Conservation (phyloP, 2,329 filamentous ascomycete genomes). For the Metarhizium sp. region DNA sequence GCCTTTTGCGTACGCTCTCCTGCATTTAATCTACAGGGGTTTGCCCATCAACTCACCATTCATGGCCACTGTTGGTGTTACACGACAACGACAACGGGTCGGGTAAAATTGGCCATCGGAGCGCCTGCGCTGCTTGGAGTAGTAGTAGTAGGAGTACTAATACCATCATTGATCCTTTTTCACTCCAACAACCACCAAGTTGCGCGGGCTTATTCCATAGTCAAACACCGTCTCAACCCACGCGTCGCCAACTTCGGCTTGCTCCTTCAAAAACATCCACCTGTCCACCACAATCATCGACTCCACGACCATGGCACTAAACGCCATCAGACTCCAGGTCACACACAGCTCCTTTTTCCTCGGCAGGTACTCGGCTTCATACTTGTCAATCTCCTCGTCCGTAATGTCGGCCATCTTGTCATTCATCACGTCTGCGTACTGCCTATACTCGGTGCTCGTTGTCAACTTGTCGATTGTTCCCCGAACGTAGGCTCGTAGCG, state of each 20-base stretch:
- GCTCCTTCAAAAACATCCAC: slow-evolving; percentile 79
- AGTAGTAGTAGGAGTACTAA: no score
- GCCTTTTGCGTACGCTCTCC: no score
- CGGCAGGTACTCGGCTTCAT: slow-evolving; percentile 54
- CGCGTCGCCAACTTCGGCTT: slow-evolving; percentile 60
- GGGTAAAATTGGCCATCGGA: background rate
- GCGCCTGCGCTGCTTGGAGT: no score
- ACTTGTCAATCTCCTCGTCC: slow-evolving; percentile 64
- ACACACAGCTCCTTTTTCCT: slow-evolving; percentile 75
- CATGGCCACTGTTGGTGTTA: background rate
- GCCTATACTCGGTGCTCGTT: slow-evolving; percentile 44
- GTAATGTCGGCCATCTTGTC: slow-evolving; percentile 59
- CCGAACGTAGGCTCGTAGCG: slow-evolving; percentile 67
- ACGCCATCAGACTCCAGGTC: slow-evolving; percentile 93
- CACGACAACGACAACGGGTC: background rate
- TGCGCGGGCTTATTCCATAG: slow-evolving; percentile 75
- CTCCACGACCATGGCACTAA: slow-evolving; percentile 82
- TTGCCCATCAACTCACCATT: background rate
- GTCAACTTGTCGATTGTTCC: slow-evolving; percentile 72
- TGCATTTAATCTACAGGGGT: no score
- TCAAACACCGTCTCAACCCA: slow-evolving; percentile 96
- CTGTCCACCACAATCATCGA: slow-evolving; percentile 84
- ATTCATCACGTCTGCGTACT: slow-evolving; percentile 50
- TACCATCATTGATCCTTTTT: slow-evolving; percentile 43
- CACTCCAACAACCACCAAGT: slow-evolving; percentile 86